phyloP scores from a whole-genome alignment of 1,284 basidiomycete genomes.

The Tausonia pullulans region DNA sequence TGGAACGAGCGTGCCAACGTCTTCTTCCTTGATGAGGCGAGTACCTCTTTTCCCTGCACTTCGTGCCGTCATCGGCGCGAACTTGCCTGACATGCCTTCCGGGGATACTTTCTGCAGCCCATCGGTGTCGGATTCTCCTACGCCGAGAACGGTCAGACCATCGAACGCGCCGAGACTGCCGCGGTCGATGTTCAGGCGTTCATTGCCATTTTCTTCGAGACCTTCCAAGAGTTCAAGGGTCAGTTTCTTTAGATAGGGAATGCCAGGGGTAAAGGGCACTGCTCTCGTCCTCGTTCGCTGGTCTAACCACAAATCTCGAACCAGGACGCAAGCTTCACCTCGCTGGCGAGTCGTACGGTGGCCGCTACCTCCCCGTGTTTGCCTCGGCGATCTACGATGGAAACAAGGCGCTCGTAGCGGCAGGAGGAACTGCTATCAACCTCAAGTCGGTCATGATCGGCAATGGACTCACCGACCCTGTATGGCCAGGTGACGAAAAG shows the following conservation, averaged over 20 bases:
- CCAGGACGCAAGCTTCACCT: conserved; percentile 42
- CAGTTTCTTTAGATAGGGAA: too few relatives aligned
- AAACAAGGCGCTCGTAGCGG: conserved; percentile 49
- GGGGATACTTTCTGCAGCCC: not conserved
- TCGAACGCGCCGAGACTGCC: conserved; percentile 53
- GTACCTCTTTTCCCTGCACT: not conserved
- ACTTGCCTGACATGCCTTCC: too few relatives aligned
- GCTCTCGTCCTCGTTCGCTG: conserved; percentile 30
- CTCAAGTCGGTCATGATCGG: conserved; percentile 70
- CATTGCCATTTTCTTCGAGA: conserved; percentile 54
- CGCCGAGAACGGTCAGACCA: conserved; percentile 50
- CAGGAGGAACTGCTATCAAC: conserved; percentile 60
- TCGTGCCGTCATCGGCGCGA: not conserved
- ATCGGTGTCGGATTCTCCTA: conserved; percentile 57
- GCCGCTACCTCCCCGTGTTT: conserved; percentile 72
- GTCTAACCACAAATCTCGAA: conserved; percentile 35
- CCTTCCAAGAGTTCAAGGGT: conserved; percentile 35
- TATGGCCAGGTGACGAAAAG: too few relatives aligned
- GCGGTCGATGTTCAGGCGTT: conserved; percentile 53
- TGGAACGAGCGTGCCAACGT: conserved; percentile 57
- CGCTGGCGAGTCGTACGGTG: conserved; percentile 56
- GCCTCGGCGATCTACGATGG: conserved; percentile 69
- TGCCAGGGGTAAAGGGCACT: not conserved
- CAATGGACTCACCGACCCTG: conserved; percentile 40
- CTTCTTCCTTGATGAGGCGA: conserved; percentile 58